phyloP scores from a whole-genome alignment of 169 alveolate species.

The Ichthyophthirius multifiliis region DNA sequence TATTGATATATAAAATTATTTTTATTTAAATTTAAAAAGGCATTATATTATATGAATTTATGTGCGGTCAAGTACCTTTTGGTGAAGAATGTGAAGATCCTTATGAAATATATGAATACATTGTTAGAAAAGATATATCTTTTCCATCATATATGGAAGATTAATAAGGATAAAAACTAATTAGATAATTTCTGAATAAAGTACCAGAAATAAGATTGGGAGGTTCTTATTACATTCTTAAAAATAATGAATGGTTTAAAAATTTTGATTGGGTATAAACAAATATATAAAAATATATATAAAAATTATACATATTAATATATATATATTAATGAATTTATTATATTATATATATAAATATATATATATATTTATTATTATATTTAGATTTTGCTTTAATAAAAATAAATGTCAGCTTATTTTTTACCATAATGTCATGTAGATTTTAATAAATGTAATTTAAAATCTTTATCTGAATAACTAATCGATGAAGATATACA shows the following conservation, averaged over 20 bases:
- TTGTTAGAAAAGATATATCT: constrained; percentile 79
- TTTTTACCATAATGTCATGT: too few species aligned
- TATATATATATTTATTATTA: too few species aligned
- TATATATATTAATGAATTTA: too few species aligned
- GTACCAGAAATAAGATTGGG: constrained; percentile 45
- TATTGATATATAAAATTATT: constrained; percentile 16
- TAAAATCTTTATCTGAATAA: too few species aligned
- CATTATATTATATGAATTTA: constrained; percentile 93
- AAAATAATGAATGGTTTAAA: constrained; percentile 35
- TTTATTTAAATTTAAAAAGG: constrained; percentile 58
- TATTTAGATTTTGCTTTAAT: too few species aligned
- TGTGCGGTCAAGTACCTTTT: constrained; percentile 97
- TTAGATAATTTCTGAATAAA: constrained; percentile 40
- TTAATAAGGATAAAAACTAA: neutral
- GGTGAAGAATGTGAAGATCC: constrained; percentile 96
- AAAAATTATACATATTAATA: too few species aligned
- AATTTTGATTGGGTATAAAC: constrained; percentile 41
- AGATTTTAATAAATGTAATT: too few species aligned
- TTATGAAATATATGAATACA: constrained; percentile 90
- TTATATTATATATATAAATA: too few species aligned
- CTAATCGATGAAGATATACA: too few species aligned
- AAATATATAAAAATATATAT: neutral
- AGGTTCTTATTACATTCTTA: constrained; percentile 28
- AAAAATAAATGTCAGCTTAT: too few species aligned
- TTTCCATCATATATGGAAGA: constrained; percentile 50